A percentile compares a stretch with the other conserved stretches of the same genome.
Conservation (phyloP, 345 rosid species). For the Citrus trifoliata region DNA sequence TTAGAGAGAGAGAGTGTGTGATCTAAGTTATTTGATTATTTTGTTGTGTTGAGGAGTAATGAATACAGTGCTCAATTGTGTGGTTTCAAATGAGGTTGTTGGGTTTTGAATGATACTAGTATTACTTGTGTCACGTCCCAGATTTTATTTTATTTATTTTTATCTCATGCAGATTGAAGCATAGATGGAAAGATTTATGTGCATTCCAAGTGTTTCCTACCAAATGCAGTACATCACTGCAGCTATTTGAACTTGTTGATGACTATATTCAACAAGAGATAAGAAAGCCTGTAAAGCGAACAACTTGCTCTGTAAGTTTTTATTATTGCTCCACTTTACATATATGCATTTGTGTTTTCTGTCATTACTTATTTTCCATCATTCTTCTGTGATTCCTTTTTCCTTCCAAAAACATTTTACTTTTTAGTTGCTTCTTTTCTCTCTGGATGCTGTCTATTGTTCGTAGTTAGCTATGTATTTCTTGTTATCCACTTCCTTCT, state of each 20-base stretch:
- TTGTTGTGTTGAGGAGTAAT: background rate
- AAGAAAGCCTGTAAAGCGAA: slow-evolving; percentile 65
- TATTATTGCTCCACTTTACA: background rate
- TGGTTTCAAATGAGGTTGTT: background rate
- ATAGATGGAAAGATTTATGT: slow-evolving; percentile 79
- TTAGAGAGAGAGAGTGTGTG: background rate
- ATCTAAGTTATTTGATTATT: background rate
- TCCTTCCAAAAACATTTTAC: background rate
- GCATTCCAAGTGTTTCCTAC: slow-evolving; percentile 71
- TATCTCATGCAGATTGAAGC: slow-evolving; percentile 43
- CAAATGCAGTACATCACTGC: slow-evolving; percentile 72
- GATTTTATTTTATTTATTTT: background rate
- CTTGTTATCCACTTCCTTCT: background rate
- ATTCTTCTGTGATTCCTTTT: background rate
- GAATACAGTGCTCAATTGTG: background rate
- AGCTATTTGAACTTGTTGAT: slow-evolving; percentile 83
- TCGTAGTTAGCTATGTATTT: background rate
- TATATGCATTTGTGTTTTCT: background rate
- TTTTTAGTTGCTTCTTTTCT: background rate
- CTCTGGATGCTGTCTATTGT: background rate
- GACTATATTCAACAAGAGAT: slow-evolving; percentile 88
- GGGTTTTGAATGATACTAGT: background rate
- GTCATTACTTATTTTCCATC: background rate
- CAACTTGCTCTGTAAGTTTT: slow-evolving; percentile 66
- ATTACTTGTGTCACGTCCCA: background rate